Base-by-base conservation (phyloP, 2,329 filamentous ascomycete species). In the Aspergillus terreus region DNA sequence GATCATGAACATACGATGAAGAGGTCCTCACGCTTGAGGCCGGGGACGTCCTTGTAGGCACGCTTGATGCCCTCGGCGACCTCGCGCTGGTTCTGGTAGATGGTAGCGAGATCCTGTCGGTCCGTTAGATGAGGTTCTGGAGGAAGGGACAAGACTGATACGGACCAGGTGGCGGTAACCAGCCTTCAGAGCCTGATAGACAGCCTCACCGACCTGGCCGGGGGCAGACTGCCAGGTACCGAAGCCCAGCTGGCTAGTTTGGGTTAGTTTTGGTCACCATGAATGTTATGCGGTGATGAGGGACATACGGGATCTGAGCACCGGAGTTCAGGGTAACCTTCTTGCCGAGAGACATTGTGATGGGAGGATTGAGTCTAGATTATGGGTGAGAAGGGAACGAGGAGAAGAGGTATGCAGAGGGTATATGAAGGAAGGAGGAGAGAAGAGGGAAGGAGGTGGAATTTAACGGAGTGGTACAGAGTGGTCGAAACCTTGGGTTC, bases 181-280 rank as follows among this genome's bases (percentile, higher is more conserved):
- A 30, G 65, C 66, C 59, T 71, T 72, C 51, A 72, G 54, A 41
- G 70, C 70, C 55, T 71, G 58, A 53, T 69, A 72, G 51, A 72
- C 69, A 21, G 69, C 66, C 57, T 69, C 66, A 33, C 69, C 70
- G 45, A 72, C 70, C 58, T 72, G 59, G 41, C 70, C 69, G 49
- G 70, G 70, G 51, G 61, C 66, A 36, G 70, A 68, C 53, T 72
- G 70, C 70, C 70, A 72, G 52, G 70, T 72, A 46, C 70, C 70
- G 49, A 71, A 72, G 52, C 70, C 70, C 58, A 71, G 59, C 52
- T 68, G 66, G 55, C 69, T 72, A 44, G 12, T 38, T 2, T n/a
- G 33, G 6, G 42, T 42, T 30, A 40, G 32, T 45, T 15, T 6
- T 15, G 46, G 3, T 11, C 15, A 42, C 17, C 32, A 3, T 35